These are phyloP conservation scores for Penicillium crustosum DNA, from an alignment of 2,329 filamentous ascomycete genomes.

Conservation along the genomic window DNA sequence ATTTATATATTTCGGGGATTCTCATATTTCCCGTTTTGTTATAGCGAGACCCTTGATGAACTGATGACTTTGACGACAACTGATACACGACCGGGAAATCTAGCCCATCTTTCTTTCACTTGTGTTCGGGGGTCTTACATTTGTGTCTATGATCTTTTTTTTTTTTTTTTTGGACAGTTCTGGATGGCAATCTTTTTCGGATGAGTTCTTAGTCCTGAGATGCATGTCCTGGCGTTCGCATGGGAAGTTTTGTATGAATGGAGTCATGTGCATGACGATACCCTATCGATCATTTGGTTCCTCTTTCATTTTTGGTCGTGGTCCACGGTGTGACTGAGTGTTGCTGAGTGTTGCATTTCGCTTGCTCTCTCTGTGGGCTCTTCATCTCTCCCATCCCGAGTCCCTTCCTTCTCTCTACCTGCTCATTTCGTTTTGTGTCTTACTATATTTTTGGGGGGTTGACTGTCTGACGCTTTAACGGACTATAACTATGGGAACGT, in stretches of 20 bases:
- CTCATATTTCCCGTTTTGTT: conserved; percentile 15
- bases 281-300: conserved; percentile 28
- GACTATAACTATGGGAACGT: conserved; percentile 11
- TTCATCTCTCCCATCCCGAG: neutral
- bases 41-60: conserved; percentile 31
- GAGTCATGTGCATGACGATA: conserved; percentile 37
- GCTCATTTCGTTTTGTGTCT: conserved; percentile 25
- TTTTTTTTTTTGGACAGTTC: neutral
- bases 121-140: conserved; percentile 30
- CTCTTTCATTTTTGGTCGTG: conserved; percentile 25
- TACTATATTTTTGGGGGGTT: conserved; percentile 24
- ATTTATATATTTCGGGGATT: conserved; percentile 20
- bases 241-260: conserved; percentile 29
- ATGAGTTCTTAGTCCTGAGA: conserved; percentile 15
- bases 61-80: conserved; percentile 38
- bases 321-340: conserved; percentile 14
- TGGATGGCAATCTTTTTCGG: conserved; percentile 19
- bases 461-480: conserved; percentile 15
- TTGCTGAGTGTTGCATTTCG: conserved; percentile 9
- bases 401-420: neutral
- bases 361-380: neutral
- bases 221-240: conserved; percentile 35
- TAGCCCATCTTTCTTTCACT: conserved; percentile 11
- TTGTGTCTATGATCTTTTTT: conserved; percentile 21
- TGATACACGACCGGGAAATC: conserved; percentile 33